phyloP scores from a whole-genome alignment of 2,329 filamentous ascomycete genomes.

The Xylariaceae sp. region DNA sequence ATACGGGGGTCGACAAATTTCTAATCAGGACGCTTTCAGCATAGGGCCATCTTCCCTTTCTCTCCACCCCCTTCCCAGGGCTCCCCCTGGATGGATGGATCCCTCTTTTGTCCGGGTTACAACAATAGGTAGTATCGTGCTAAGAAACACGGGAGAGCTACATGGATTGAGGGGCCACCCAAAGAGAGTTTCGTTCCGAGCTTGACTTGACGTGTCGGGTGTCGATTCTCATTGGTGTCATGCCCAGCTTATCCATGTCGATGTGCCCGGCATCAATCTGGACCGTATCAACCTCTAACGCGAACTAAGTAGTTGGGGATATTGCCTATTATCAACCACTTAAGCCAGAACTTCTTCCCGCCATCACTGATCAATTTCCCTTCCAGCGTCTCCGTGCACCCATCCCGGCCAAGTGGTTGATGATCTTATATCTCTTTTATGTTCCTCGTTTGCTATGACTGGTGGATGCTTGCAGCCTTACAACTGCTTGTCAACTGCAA shows the following conservation, averaged over 20 bases:
- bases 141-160: conserved; percentile 10
- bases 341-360: background rate
- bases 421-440: conserved; percentile 2
- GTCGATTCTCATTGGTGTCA: conserved; percentile 12
- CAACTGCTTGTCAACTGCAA: conserved; percentile 4
- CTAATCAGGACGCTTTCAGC: background rate
- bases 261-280: conserved; percentile 14
- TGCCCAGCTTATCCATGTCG: conserved; percentile 19
- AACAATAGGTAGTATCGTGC: conserved; percentile 10
- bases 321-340: conserved; percentile 8
- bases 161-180: conserved; percentile 12
- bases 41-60: background rate
- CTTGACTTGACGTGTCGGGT: conserved; percentile 18
- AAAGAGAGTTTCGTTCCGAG: conserved; percentile 21
- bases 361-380: conserved; percentile 3
- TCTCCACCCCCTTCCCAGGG: background rate
- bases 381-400: conserved; percentile 8
- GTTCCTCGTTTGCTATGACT: conserved; percentile 4
- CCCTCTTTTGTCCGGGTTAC: background rate
- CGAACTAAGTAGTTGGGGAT: conserved; percentile 9
- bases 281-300: conserved; percentile 15
- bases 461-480: conserved; percentile 3
- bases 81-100: background rate
- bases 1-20: background rate
- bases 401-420: conserved; percentile 9